Evolutionary conservation across 495 filamentous ascomycete species (phyloP).

Genomic region (Hyaloscypha hepaticicola): DNA sequence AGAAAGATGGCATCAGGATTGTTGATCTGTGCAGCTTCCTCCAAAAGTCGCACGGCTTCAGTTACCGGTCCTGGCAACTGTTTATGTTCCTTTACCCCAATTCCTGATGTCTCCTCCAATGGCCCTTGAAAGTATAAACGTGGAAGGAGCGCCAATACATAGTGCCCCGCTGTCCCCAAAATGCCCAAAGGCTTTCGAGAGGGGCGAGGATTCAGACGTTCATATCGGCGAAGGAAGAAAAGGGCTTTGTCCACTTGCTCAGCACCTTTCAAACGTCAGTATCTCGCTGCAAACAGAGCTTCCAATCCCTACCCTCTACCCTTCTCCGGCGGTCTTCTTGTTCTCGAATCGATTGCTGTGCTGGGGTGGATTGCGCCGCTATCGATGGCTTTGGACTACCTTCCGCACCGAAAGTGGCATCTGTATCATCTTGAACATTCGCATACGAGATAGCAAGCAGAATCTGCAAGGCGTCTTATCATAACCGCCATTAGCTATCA

Average conservation of each 20-base stretch:
- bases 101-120: constrained; percentile 1
- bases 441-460: constrained; percentile 18
- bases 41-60: constrained; percentile 70
- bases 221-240: constrained; percentile 26
- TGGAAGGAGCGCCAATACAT: constrained; percentile 26
- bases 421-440: constrained; percentile 14
- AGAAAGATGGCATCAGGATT: constrained; percentile 88
- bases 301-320: constrained; percentile 22
- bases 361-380: constrained; percentile 20
- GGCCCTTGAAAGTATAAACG: constrained; percentile 27
- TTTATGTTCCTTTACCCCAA: neutral
- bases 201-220: constrained; percentile 22
- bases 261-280: constrained; percentile 16
- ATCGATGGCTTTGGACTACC: constrained; percentile 21
- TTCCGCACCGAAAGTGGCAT: constrained; percentile 19
- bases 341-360: constrained; percentile 22
- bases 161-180: constrained; percentile 20
- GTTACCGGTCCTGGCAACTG: constrained; percentile 41
- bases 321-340: constrained; percentile 15
- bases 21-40: constrained; percentile 69
- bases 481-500: constrained; percentile 8
- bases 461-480: constrained; percentile 27
- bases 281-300: neutral
- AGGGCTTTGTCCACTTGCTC: constrained; percentile 33
- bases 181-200: constrained; percentile 30